phyloP scores from a whole-genome alignment of 306 rosid species.

The Quercus mongolica region DNA sequence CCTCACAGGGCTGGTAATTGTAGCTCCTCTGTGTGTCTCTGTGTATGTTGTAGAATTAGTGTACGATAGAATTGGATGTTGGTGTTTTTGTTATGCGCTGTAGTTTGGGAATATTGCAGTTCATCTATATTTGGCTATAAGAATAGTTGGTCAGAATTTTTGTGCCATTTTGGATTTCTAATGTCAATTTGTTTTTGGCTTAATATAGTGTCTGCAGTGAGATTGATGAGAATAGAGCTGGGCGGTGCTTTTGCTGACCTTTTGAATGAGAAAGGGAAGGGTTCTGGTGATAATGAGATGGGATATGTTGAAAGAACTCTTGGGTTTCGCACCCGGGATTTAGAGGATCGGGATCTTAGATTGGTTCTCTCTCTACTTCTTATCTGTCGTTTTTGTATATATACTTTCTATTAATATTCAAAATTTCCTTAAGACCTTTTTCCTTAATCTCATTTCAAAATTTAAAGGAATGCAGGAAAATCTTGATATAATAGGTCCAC shows the following conservation, averaged over 20 bases:
- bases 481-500: neutral
- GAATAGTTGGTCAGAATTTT: neutral
- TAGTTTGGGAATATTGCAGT: neutral
- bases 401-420: neutral
- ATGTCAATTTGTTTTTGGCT: conserved; percentile 9
- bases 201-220: conserved; percentile 67
- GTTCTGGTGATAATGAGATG: conserved; percentile 94
- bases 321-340: conserved; percentile 72
- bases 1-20: conserved; percentile 86
- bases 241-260: conserved; percentile 98
- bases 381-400: conserved; percentile 9
- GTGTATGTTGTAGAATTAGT: neutral
- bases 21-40: neutral
- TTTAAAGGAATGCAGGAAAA: neutral
- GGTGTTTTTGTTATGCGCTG: neutral
- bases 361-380: conserved; percentile 45
- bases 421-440: neutral
- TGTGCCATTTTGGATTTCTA: neutral
- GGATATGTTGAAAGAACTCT: conserved; percentile 81
- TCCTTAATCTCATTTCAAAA: neutral
- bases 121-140: neutral
- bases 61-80: neutral
- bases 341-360: conserved; percentile 79
- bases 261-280: conserved; percentile 88
- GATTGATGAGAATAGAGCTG: conserved; percentile 83